Percentiles rank a stretch among this genome's conserved stretches.
Conservation (phyloP, 441 rosid genomes). For the Codiaeum variegatum region DNA sequence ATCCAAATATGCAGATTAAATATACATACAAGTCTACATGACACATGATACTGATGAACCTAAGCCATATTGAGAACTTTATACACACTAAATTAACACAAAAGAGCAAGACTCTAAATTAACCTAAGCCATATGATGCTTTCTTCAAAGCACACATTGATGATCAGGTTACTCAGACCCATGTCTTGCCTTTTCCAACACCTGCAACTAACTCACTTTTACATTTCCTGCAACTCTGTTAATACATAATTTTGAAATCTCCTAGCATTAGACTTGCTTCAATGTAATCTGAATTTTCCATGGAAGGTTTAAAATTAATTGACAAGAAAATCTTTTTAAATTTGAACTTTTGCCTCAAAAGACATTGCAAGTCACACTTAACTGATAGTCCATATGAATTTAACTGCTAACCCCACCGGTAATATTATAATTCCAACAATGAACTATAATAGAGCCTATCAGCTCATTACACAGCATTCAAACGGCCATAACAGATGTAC, state of each 20-base stretch:
- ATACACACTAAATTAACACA: too few relatives aligned
- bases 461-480: neutral
- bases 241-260: neutral
- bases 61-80: neutral
- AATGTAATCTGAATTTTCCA: neutral
- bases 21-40: neutral
- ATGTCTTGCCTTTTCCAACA: neutral
- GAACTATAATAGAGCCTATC: neutral
- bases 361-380: neutral
- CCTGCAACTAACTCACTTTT: conserved; percentile 1
- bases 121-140: too few relatives aligned
- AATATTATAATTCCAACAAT: neutral
- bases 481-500: neutral
- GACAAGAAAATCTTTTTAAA: neutral
- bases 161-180: neutral
- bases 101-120: too few relatives aligned
- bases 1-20: neutral
- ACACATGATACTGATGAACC: neutral
- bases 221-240: neutral
- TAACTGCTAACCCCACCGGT: neutral
- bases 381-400: neutral
- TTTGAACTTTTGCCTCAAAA: neutral
- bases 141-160: neutral
- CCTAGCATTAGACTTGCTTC: neutral
- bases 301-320: neutral